Conservation (phyloP, 139 green algal species). For the Tetradesmus lagerheimii region DNA sequence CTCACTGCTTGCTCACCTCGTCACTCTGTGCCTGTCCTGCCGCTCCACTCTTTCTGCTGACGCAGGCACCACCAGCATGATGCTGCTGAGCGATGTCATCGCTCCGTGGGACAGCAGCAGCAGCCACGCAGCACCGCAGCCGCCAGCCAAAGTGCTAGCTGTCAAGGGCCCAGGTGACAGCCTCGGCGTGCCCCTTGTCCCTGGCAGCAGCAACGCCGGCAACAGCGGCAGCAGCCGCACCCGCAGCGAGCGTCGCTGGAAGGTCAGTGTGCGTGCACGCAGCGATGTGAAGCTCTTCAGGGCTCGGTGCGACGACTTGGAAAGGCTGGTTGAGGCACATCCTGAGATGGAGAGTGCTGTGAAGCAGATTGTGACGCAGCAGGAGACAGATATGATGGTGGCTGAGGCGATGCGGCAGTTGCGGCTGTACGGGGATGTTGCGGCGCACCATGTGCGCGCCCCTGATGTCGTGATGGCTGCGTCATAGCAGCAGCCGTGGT, state of each 20-base stretch:
- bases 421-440: slow-evolving; percentile 35
- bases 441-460: neutral
- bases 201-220: neutral
- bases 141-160: slow-evolving; percentile 39
- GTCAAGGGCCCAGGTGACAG: slow-evolving; percentile 61
- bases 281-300: slow-evolving; percentile 38
- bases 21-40: neutral
- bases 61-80: slow-evolving; percentile 35
- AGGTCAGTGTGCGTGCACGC: slow-evolving; percentile 37
- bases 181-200: slow-evolving; percentile 42
- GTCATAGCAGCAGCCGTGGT: neutral
- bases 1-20: too few species aligned
- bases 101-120: slow-evolving; percentile 39
- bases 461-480: neutral
- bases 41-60: neutral
- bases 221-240: neutral
- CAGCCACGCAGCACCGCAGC: neutral
- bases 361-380: slow-evolving; percentile 54
- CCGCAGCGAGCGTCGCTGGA: slow-evolving; percentile 23
- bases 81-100: slow-evolving; percentile 29
- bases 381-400: slow-evolving; percentile 60
- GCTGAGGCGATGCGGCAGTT: slow-evolving; percentile 64
- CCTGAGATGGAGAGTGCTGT: slow-evolving; percentile 55
- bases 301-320: slow-evolving; percentile 40
- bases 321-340: slow-evolving; percentile 36